A percentile compares a stretch with the other conserved stretches of the same genome.
These are phyloP conservation scores for Cyclaneusma minus DNA, from an alignment of 2,329 filamentous ascomycete species.

Conservation along the genomic window DNA sequence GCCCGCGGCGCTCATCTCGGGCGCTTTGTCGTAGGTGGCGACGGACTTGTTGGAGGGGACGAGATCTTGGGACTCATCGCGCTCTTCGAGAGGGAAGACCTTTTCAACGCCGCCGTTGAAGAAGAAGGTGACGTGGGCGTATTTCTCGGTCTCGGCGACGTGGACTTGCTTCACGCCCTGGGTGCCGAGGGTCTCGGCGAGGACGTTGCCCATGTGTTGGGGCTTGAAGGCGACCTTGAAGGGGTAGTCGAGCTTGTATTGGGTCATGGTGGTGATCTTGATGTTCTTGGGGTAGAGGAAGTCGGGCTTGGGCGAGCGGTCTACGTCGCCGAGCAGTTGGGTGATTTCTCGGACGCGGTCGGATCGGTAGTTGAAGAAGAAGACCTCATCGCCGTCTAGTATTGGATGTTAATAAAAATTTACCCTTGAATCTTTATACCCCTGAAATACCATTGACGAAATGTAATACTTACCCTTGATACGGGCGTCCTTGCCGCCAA, in stretches of 20 bases:
- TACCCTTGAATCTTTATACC: conserved; percentile 4
- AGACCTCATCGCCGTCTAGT: conserved; percentile 88
- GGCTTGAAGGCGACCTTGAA: conserved; percentile 88
- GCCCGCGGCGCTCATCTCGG: conserved; percentile 85
- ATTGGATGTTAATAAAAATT: conserved; percentile 7
- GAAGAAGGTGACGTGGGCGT: conserved; percentile 98
- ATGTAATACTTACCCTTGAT: conserved; percentile 69
- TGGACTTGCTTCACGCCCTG: conserved; percentile 86
- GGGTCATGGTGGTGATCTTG: conserved; percentile 87
- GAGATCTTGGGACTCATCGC: conserved; percentile 63
- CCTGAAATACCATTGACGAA: background rate
- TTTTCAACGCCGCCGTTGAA: conserved; percentile 99
- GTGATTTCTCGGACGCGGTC: conserved; percentile 94
- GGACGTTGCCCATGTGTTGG: conserved; percentile 94
- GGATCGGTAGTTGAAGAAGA: conserved; percentile 99
- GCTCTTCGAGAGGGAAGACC: conserved; percentile 79
- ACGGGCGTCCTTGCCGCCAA: conserved; percentile 72
- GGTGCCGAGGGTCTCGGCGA: conserved; percentile 90
- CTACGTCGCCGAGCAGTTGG: conserved; percentile 80
- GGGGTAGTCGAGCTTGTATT: conserved; percentile 90
- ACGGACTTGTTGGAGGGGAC: conserved; percentile 84
- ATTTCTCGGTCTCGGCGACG: conserved; percentile 97
- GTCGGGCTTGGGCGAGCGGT: conserved; percentile 79
- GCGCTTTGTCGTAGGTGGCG: conserved; percentile 85
- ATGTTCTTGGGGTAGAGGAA: conserved; percentile 89